These are phyloP conservation scores for Pythium scleroteichum DNA, from an alignment of 352 stramenopile genomes.

Conservation along the genomic window DNA sequence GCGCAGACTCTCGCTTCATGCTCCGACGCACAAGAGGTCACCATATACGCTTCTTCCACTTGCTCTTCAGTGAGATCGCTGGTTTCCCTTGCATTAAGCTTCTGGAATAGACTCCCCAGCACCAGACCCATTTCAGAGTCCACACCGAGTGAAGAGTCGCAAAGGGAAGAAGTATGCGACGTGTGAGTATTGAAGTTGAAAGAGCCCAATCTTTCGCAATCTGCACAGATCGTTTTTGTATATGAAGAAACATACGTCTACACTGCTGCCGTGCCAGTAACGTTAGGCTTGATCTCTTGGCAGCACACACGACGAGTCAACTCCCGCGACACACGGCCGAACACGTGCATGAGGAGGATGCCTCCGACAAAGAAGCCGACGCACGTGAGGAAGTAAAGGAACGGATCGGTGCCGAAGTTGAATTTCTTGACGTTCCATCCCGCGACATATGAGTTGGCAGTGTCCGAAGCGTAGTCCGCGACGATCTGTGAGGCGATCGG, in stretches of 20 bases:
- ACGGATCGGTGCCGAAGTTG: constrained; percentile 35
- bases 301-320: constrained; percentile 24
- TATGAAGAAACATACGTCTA: background rate
- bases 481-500: constrained; percentile 37
- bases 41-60: constrained; percentile 62
- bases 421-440: constrained; percentile 28
- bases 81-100: constrained; percentile 2
- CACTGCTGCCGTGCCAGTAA: background rate
- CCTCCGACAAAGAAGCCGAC: constrained; percentile 26
- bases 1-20: background rate
- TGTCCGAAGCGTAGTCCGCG: constrained; percentile 25
- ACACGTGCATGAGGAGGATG: constrained; percentile 31
- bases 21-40: constrained; percentile 44
- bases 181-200: constrained; percentile 6
- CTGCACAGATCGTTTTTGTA: background rate
- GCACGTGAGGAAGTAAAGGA: constrained; percentile 32
- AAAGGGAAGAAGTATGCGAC: constrained; percentile 5
- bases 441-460: constrained; percentile 19
- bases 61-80: constrained; percentile 57
- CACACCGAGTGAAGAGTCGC: background rate
- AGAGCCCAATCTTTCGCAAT: background rate
- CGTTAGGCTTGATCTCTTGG: constrained; percentile 19
- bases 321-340: constrained; percentile 26
- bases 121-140: constrained; percentile 14
- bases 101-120: background rate